Evolutionary conservation across 164 flowering plant genomes (phyloP).

Genomic region (Echeveria elegans): DNA sequence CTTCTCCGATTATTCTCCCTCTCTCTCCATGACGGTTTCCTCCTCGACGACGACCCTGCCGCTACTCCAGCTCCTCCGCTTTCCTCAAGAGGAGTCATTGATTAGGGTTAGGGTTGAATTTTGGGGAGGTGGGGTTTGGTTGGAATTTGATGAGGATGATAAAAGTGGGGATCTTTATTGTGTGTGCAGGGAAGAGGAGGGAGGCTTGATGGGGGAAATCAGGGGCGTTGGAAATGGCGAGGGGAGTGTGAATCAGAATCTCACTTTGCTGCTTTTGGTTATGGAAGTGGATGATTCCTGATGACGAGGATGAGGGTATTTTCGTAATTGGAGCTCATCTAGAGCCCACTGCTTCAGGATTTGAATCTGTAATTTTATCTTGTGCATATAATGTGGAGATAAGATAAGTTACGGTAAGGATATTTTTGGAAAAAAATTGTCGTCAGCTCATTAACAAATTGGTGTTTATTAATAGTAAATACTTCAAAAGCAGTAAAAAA

Average conservation of each 20-base stretch:
- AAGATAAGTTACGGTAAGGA: too few relatives aligned
- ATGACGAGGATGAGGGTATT: too few relatives aligned
- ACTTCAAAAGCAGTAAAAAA: too few relatives aligned
- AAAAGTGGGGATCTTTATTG: neutral
- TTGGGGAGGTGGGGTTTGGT: neutral
- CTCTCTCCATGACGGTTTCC: conserved; percentile 95
- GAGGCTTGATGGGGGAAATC: neutral
- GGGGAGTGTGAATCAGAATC: neutral
- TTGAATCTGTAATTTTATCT: too few relatives aligned
- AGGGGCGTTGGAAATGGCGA: neutral
- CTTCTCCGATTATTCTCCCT: conserved; percentile 90
- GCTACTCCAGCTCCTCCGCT: neutral
- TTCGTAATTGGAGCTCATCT: too few relatives aligned
- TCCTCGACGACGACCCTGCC: conserved; percentile 24
- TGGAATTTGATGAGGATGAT: neutral
- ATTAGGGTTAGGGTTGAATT: neutral
- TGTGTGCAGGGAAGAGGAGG: neutral
- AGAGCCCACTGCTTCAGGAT: too few relatives aligned
- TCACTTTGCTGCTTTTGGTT: neutral
- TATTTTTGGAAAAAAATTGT: too few relatives aligned
- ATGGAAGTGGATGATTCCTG: neutral
- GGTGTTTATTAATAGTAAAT: too few relatives aligned
- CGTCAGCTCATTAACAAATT: too few relatives aligned
- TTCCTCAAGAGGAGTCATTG: neutral
- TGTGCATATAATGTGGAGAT: too few relatives aligned